Evolutionary conservation across 2,329 filamentous ascomycete species (phyloP), one percentile per base, ranked within the genome.

Genomic region (Xylaria sp.): DNA sequence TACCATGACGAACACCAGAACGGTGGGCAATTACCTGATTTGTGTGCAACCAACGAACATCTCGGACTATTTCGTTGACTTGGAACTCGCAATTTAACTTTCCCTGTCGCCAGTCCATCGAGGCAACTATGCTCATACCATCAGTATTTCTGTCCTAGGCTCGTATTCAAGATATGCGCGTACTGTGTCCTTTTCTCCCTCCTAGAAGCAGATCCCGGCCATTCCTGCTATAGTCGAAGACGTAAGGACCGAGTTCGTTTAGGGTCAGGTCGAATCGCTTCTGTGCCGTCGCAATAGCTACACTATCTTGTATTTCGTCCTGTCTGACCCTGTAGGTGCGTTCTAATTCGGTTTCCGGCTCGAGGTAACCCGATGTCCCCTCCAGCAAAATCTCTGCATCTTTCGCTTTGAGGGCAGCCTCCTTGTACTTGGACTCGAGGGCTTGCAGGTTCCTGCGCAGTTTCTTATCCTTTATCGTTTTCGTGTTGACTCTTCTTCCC

Each of bases 371-470:
- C 12, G 87, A 83, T 7, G 90, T 88, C 78, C 97, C 93, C 80
- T 98, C 95, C 63, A 97, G 87, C 74, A 99, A 83, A 65, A 99
- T 96, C 81, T 99, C 96, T 25, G 95, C 93, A 84, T 97, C 95
- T 81, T 97, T 97, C 18, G 96, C 94, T 79, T 92, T 91, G 41
- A 97, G 80, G 0, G 92, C 84, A 0, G 95, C 95, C 74, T 91
- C 87, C 76, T 94, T 89, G 81, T 94, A 95, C 79, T 96, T 96
- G 67, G 83, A 83, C 78, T 99, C 96, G 53, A 97, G 86, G 1
- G 85, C 85, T 77, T 90, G 91, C 58, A 99, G 82, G 72, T 93
- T 97, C 13, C 89, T 87, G 57, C 93, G 91, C 70, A 98, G 82
- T 80, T 98, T 99, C 85, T 93, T 97, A 84, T 98, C 94, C 76